Evolutionary conservation across 1,139 yeast genomes (phyloP).

Genomic region (Geotrichum cucujoidarum): DNA sequence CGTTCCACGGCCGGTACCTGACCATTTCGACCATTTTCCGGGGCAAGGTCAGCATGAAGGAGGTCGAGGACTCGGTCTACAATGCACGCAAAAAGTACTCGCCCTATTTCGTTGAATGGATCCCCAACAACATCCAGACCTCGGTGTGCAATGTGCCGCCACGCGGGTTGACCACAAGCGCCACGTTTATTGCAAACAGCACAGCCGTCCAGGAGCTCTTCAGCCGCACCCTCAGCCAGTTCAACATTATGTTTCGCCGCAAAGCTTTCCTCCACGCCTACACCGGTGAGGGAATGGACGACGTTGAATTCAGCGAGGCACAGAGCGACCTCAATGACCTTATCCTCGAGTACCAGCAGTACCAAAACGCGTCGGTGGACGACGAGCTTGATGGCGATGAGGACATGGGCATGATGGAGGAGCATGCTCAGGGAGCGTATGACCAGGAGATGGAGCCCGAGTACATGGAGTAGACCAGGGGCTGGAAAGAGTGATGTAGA

Average conservation of each 20-base stretch:
- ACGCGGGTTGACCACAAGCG: constrained; percentile 39
- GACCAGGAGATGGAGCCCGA: constrained; percentile 1
- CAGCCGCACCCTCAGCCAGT: constrained; percentile 40
- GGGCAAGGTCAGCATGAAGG: constrained; percentile 44
- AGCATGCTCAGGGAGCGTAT: not conserved
- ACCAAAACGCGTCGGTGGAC: constrained; percentile 40
- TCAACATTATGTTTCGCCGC: constrained; percentile 43
- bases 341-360: constrained; percentile 43
- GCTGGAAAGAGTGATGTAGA: too few species aligned
- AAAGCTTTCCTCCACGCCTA: constrained; percentile 47
- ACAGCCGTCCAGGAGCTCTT: constrained; percentile 45
- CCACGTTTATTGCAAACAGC: constrained; percentile 45
- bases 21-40: constrained; percentile 45
- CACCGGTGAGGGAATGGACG: constrained; percentile 46
- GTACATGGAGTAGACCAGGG: not conserved
- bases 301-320: constrained; percentile 44
- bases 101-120: constrained; percentile 42
- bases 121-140: constrained; percentile 42
- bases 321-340: constrained; percentile 42
- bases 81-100: constrained; percentile 38
- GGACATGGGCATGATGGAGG: too few species aligned
- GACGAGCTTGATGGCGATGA: constrained; percentile 23
- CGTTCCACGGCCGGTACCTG: constrained; percentile 42
- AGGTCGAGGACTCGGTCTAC: constrained; percentile 42
- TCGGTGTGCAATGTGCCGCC: constrained; percentile 45